These are phyloP conservation scores for Pleurotus platypus DNA, from an alignment of 768 basidiomycete species.

Conservation along the genomic window DNA sequence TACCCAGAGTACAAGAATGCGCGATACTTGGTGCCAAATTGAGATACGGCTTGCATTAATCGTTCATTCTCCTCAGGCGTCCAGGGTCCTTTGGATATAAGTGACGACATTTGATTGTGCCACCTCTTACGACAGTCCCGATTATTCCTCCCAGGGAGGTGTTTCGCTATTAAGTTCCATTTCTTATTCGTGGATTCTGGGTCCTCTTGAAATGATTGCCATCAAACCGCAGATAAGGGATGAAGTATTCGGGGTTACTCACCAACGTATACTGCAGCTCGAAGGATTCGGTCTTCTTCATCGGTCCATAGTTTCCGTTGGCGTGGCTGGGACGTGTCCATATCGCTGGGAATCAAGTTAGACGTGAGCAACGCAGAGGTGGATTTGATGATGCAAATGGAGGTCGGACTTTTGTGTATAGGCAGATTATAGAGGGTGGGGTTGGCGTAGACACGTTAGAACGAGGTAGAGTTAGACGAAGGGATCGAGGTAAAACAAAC, in stretches of 20 bases:
- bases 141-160: neutral
- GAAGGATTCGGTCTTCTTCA: neutral
- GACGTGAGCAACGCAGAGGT: neutral
- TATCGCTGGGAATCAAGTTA: neutral
- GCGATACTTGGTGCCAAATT: neutral
- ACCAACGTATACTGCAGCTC: neutral
- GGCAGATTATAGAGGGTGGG: neutral
- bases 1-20: neutral
- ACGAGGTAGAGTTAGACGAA: neutral
- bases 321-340: neutral
- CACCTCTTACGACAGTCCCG: neutral
- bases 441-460: neutral
- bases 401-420: neutral
- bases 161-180: neutral
- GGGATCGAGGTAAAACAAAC: neutral
- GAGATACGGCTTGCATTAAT: neutral
- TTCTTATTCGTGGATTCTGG: neutral
- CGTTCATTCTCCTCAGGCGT: neutral
- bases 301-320: neutral
- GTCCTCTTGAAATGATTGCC: neutral
- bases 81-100: neutral
- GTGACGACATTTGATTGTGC: neutral
- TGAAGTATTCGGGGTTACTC: neutral
- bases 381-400: neutral
- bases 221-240: neutral